Evolutionary conservation across 75 land plant species (phyloP), one percentile per base, ranked within the genome.

Genomic region (Cryptomeria japonica): DNA sequence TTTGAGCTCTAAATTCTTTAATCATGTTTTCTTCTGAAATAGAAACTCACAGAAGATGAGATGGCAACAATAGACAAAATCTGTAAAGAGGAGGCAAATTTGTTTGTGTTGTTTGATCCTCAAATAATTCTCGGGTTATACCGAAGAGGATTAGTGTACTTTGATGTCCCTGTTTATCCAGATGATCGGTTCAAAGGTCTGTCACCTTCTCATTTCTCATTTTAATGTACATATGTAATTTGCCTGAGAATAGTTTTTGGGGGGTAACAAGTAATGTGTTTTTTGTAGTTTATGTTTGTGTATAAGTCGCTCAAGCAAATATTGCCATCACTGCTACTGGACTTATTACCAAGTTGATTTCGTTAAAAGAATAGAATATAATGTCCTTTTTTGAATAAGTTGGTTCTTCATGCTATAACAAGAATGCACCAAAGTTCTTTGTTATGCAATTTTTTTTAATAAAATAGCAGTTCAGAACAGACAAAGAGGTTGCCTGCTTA

Each of bases 161-260:
- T 98, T 89, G 99, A 98, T 85, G 99, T 97, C 36, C 99, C 99
- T 86, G 99, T 97, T 46, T 97, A 95, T 93, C 94, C 99, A 46
- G 99, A 98, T 91, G 99, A 98, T 88, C 95, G 95, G n/a, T 97
- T 98, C 68, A 96, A 98, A 96, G 99, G 99, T 98, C 86, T 38
- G 85, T 80, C 49, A n/a, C 78, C 42, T 18, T 83, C 37, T 72
- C 68, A 55, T 44, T 49, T 32, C 70, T 36, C 58, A 31, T 73
- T 34, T 75, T 82, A 2, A 37, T 53, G 15, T 8, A 18, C 36
- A 19, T 49, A 19, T 85, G 36, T 36, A 9, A 51, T 34, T 79
- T 46, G 53, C 32, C 25, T 46, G 49, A 82, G 84, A 82, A 25
- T n/a, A 28, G 11, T 46, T 75, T 11, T 34, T n/a, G n/a, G n/a